Evolutionary conservation across 2,329 filamentous ascomycete species (phyloP).

Genomic region (Metarhizium humberi): DNA sequence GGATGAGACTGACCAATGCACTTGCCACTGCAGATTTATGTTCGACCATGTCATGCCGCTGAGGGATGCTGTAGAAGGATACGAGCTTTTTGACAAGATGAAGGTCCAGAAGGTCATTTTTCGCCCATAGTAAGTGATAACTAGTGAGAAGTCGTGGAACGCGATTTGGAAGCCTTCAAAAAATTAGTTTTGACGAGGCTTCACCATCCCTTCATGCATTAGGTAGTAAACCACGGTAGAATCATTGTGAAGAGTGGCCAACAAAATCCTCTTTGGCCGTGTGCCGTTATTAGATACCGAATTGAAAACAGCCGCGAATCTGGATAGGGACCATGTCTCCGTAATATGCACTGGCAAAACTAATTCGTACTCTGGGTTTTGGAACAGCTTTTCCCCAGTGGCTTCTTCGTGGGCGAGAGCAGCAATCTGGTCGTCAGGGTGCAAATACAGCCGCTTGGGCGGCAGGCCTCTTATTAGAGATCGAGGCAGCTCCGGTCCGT

Average conservation of each 20-base stretch:
- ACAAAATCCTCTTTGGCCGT: constrained; percentile 58
- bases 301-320: constrained; percentile 64
- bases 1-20: background rate
- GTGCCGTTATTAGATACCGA: constrained; percentile 35
- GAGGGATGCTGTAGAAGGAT: constrained; percentile 55
- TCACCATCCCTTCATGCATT: constrained; percentile 78
- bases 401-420: constrained; percentile 52
- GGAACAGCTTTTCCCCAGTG: constrained; percentile 32
- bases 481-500: constrained; percentile 35
- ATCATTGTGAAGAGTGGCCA: constrained; percentile 69
- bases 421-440: constrained; percentile 74
- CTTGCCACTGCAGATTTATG: constrained; percentile 53
- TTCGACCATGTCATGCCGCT: constrained; percentile 67
- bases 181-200: constrained; percentile 66
- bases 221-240: constrained; percentile 80
- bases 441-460: constrained; percentile 63
- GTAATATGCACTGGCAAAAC: constrained; percentile 63
- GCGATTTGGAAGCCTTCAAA: background rate
- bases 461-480: constrained; percentile 65
- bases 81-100: constrained; percentile 64
- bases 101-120: constrained; percentile 69
- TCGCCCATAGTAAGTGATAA: constrained; percentile 27
- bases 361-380: constrained; percentile 60
- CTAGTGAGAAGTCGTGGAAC: background rate
- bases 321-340: constrained; percentile 61